These are phyloP conservation scores for Boechera retrofracta DNA, from an alignment of 345 rosid species.

Conservation along the genomic window DNA sequence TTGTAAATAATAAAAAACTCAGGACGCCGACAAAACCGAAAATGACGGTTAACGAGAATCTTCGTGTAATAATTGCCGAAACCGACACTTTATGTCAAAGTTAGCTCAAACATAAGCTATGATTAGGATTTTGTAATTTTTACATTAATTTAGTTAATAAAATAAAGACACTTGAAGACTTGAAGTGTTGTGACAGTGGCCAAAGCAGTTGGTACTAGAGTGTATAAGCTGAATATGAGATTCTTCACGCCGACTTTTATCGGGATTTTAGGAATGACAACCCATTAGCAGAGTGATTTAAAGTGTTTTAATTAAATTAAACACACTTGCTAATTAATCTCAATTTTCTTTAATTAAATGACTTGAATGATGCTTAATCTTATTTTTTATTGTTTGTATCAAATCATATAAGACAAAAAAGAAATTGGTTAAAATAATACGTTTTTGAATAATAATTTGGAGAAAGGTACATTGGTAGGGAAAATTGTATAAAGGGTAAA, in stretches of 20 bases:
- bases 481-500: too few species aligned
- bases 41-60: constrained; percentile 49
- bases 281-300: constrained; percentile 40
- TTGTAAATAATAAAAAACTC: constrained; percentile 25
- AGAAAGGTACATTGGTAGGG: too few species aligned
- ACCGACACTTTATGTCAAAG: constrained; percentile 50
- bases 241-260: constrained; percentile 45
- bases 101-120: constrained; percentile 46
- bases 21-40: constrained; percentile 48
- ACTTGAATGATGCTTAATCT: background rate
- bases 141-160: constrained; percentile 16
- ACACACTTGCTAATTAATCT: constrained; percentile 41
- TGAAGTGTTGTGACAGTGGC: constrained; percentile 44
- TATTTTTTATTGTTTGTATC: background rate
- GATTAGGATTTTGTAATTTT: constrained; percentile 22
- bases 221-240: constrained; percentile 39
- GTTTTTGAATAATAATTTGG: too few species aligned
- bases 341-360: background rate
- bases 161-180: constrained; percentile 28
- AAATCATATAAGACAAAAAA: constrained; percentile 4
- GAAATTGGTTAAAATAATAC: too few species aligned
- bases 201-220: constrained; percentile 32
- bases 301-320: constrained; percentile 30
- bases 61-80: constrained; percentile 44
- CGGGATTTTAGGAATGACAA: constrained; percentile 48